phyloP scores from a whole-genome alignment of 164 flowering plant genomes.

The Paratinospora sagittata region DNA sequence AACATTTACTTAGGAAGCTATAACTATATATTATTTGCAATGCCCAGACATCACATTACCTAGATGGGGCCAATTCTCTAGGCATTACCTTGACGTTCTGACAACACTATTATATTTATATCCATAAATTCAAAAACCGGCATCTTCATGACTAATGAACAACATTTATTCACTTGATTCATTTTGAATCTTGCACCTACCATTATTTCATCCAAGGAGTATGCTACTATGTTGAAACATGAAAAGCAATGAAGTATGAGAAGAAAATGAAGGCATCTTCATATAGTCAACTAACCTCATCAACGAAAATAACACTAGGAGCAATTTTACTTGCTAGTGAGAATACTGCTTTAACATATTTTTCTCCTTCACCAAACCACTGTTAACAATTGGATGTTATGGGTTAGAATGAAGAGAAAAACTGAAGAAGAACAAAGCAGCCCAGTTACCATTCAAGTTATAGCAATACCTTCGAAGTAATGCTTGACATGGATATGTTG shows the following conservation, averaged over 20 bases:
- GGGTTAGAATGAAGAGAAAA: slow-evolving; percentile 10
- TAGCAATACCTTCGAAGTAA: slow-evolving; percentile 72
- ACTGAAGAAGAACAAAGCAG: not conserved
- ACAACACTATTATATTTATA: too few species aligned
- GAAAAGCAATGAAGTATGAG: not conserved
- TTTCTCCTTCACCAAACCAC: slow-evolving; percentile 48
- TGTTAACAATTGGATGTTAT: slow-evolving; percentile 21
- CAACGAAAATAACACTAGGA: slow-evolving; percentile 40
- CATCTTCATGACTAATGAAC: too few species aligned
- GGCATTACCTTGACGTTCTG: too few species aligned
- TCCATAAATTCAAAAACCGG: too few species aligned
- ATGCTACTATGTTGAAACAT: not conserved
- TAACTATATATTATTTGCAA: too few species aligned
- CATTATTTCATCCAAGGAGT: not conserved
- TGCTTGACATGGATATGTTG: slow-evolving; percentile 95
- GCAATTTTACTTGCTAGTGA: slow-evolving; percentile 40
- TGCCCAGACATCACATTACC: too few species aligned
- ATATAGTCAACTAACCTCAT: slow-evolving; percentile 38
- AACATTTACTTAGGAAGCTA: too few species aligned
- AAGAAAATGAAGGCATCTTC: not conserved
- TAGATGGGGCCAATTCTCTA: too few species aligned
- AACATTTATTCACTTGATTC: not conserved
- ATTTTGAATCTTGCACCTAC: not conserved
- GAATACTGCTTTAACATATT: slow-evolving; percentile 42
- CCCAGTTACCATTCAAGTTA: not conserved